These are phyloP conservation scores for Moniliophthora roreri DNA, from an alignment of 1,284 basidiomycete genomes.

Conservation along the genomic window DNA sequence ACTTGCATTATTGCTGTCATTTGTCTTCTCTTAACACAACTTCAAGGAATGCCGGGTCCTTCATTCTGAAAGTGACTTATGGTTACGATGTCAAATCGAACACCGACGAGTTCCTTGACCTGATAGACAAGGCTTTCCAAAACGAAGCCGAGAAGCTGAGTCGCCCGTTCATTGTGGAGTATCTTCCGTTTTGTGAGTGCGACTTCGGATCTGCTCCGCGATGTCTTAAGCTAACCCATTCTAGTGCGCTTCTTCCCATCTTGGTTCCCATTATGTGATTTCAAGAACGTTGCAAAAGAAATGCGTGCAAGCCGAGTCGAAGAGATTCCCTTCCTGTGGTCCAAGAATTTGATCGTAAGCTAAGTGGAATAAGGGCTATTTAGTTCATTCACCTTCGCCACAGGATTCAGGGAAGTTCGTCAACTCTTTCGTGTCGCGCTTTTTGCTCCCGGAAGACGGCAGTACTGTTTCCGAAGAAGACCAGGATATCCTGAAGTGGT, in stretches of 20 bases:
- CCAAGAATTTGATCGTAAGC: conserved; percentile 32
- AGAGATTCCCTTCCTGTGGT: conserved; percentile 30
- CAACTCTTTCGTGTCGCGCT: conserved; percentile 36
- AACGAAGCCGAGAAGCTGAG: conserved; percentile 15
- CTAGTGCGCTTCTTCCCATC: conserved; percentile 39
- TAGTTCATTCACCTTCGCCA: not conserved
- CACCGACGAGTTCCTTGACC: conserved; percentile 32
- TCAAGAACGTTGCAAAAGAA: conserved; percentile 29
- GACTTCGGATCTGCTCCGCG: not conserved
- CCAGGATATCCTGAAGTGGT: conserved; percentile 33
- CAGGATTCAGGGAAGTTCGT: conserved; percentile 30
- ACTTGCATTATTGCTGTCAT: too few species aligned
- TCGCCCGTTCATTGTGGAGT: conserved; percentile 27
- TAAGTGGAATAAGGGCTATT: not conserved
- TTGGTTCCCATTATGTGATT: conserved; percentile 41
- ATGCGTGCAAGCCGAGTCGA: conserved; percentile 23
- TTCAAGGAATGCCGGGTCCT: conserved; percentile 28
- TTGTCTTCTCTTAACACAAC: not conserved
- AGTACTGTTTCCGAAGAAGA: conserved; percentile 22
- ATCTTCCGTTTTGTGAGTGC: conserved; percentile 12
- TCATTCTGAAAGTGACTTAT: conserved; percentile 38
- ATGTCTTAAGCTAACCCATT: not conserved
- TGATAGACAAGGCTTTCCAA: conserved; percentile 26
- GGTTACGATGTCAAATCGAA: conserved; percentile 33
- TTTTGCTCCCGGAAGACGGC: conserved; percentile 27